phyloP scores from a whole-genome alignment of 2,329 filamentous ascomycete genomes.

The Setomelanomma holmii region DNA sequence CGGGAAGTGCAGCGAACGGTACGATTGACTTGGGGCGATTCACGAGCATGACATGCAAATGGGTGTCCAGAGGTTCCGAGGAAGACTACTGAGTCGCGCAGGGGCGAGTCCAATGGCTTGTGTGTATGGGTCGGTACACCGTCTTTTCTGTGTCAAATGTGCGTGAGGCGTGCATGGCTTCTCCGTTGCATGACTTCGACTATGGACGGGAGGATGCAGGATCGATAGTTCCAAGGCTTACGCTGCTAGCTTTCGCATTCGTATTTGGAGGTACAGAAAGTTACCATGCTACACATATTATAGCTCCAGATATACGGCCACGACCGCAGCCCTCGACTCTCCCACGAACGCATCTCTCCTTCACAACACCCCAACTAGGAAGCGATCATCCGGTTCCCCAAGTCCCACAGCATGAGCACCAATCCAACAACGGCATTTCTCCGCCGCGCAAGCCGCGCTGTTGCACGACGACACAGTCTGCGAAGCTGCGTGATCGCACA shows the following conservation, averaged over 20 bases:
- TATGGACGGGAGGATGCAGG: neutral
- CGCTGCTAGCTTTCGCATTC: no score
- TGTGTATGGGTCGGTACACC: neutral
- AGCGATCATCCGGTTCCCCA: slow-evolving; percentile 4
- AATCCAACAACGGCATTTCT: neutral
- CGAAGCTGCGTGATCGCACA: slow-evolving; percentile 10
- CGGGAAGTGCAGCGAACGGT: neutral
- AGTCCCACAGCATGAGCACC: slow-evolving; percentile 1
- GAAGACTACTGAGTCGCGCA: neutral
- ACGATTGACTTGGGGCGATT: no score
- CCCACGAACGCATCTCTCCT: neutral
- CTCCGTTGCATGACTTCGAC: neutral
- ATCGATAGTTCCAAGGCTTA: no score
- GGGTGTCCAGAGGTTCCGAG: neutral
- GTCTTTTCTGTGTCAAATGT: neutral
- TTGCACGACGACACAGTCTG: slow-evolving; percentile 5
- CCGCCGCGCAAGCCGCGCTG: neutral
- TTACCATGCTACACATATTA: no score
- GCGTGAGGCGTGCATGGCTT: neutral
- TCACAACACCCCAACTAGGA: neutral
- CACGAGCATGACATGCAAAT: no score
- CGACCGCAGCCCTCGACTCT: neutral
- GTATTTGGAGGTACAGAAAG: no score
- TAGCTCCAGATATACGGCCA: no score
- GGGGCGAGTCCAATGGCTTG: neutral